A percentile compares a stretch with the other conserved stretches of the same genome.
phyloP scores from a whole-genome alignment of 106 monocot species.

The Dendrobium huoshanense region DNA sequence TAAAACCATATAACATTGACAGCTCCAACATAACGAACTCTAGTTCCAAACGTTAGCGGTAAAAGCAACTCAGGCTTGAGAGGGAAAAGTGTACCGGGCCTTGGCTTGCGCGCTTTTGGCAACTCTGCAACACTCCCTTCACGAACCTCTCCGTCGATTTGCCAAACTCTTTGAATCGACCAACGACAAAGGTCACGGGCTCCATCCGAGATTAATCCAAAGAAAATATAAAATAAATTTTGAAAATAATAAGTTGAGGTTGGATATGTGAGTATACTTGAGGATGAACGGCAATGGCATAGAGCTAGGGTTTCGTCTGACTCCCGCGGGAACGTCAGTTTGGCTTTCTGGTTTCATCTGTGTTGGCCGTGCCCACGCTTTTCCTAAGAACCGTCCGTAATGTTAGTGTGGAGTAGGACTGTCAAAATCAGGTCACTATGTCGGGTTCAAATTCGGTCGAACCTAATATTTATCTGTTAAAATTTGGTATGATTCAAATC shows the following conservation, averaged over 20 bases:
- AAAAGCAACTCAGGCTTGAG: not conserved
- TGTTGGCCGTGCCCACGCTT: no score
- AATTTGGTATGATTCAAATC: no score
- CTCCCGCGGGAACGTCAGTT: not conserved
- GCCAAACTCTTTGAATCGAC: conserved; percentile 1
- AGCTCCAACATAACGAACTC: not conserved
- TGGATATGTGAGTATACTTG: not conserved
- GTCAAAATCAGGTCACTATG: no score
- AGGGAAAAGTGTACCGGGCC: not conserved
- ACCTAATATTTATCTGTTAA: no score
- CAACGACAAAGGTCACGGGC: not conserved
- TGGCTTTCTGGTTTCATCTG: not conserved
- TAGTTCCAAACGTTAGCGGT: not conserved
- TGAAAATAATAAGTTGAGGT: not conserved
- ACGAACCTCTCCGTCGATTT: conserved; percentile 3
- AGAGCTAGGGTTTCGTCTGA: not conserved
- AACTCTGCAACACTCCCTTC: conserved; percentile 4
- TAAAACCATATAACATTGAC: not conserved
- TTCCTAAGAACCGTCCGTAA: no score
- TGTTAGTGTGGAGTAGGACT: no score
- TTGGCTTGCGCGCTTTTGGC: not conserved
- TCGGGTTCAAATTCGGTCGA: no score
- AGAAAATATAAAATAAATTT: not conserved
- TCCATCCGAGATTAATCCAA: not conserved
- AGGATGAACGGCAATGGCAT: not conserved